These are phyloP conservation scores for Podila horticola DNA, from an alignment of 192 early-diverging fungal species.

Conservation along the genomic window DNA sequence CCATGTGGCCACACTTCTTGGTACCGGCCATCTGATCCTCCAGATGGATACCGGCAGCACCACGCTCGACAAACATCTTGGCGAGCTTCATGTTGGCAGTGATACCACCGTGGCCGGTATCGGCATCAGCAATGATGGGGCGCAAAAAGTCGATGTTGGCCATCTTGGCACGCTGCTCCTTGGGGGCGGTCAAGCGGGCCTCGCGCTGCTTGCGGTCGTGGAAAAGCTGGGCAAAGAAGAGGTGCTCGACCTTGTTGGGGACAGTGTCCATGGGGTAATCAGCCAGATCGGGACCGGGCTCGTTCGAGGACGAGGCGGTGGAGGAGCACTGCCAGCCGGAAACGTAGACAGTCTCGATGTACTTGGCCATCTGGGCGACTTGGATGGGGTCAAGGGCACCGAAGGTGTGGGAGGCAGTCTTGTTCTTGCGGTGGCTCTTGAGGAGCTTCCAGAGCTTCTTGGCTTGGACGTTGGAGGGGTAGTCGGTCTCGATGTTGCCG, in stretches of 20 bases:
- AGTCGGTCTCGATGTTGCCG: conserved; percentile 77
- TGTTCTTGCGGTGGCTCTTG: conserved; percentile 77
- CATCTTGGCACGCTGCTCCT: conserved; percentile 72
- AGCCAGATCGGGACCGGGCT: conserved; percentile 97
- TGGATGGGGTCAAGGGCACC: conserved; percentile 95
- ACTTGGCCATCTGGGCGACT: conserved; percentile 96
- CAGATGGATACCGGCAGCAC: conserved; percentile 92
- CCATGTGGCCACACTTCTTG: conserved; percentile 99
- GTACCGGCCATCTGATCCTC: conserved; percentile 96
- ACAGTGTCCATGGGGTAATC: conserved; percentile 99
- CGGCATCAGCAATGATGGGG: conserved; percentile 97
- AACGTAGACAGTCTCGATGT: conserved; percentile 97
- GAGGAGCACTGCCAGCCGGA: conserved; percentile 99
- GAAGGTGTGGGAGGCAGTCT: conserved; percentile 92
- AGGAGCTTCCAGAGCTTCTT: conserved; percentile 94
- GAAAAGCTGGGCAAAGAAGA: conserved; percentile 97
- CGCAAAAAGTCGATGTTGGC: conserved; percentile 89
- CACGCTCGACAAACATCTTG: conserved; percentile 98
- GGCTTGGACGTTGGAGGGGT: conserved; percentile 87
- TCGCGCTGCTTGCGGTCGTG: conserved; percentile 98
- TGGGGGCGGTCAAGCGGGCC: conserved; percentile 78
- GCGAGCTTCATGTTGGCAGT: conserved; percentile 97
- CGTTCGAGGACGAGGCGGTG: conserved; percentile 93
- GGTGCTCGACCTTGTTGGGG: conserved; percentile 98
- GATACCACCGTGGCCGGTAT: conserved; percentile 98